Evolutionary conservation across 2,329 filamentous ascomycete genomes (phyloP), one percentile per base, ranked within the genome.

Genomic region (Xylaria arbuscula): DNA sequence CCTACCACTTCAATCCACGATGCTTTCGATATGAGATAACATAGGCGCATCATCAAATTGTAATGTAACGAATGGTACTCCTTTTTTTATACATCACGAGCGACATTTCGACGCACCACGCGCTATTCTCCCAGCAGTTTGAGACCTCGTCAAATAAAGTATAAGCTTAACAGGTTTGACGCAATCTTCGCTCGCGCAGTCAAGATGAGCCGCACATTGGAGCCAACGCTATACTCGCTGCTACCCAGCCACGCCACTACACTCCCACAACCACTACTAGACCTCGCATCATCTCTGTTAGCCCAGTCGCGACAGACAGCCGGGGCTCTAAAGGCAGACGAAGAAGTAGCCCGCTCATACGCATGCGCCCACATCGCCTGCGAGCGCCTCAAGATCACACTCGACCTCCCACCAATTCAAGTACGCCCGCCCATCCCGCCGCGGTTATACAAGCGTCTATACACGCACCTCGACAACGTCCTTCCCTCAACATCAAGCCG

Each of bases 301-400:
- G 90, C 92, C 1, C 93, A 96, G 79, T 97, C 93, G 13, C 89
- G 93, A 40, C 89, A 90, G 76, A 90, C 89, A 75, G 93, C 93
- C 58, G 90, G 89, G 76, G 91, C 88, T 17, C 84, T 98, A 62
- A 97, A 94, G 78, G 86, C 90, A 2, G 93, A 97, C 64, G 94
- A 97, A 79, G 94, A 98, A 79, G 89, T 96, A 72, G 93, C 91
- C n/a, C 87, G 94, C 22, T 86, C 88, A 4, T 96, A 96, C 79
- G 92, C 91, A 3, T 97, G 94, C 78, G 92, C 93, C 15, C 91
- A 97, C 80, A 87, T 99, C 68, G 96, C 96, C 22, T 98, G 94
- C 77, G 93, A 95, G 74, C 88, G 93, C 62, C 84, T 97, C 47
- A 94, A 94, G 76, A 91, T 90, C 64, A 79, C 85, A 0, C 87